Conservation (phyloP, 2,329 filamentous ascomycete genomes). For the Trichoderma breve region DNA sequence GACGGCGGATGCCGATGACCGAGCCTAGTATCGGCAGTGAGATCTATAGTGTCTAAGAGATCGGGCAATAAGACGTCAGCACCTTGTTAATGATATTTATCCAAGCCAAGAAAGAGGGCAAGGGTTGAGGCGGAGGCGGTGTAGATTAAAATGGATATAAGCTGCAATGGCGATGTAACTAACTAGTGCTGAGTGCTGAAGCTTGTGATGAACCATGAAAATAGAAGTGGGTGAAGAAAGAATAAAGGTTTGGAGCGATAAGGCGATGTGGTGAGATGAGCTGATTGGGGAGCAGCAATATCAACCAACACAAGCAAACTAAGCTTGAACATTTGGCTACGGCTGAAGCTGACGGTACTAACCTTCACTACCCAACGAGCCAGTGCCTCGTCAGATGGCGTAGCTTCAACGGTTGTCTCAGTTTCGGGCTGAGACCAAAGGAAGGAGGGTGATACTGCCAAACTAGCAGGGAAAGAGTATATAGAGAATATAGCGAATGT, state of each 20-base stretch:
- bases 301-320: not conserved
- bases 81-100: conserved; percentile 1
- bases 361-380: not conserved
- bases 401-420: not conserved
- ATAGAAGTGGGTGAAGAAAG: not conserved
- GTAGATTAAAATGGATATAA: not conserved
- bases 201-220: not conserved
- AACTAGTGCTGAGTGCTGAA: conserved; percentile 3
- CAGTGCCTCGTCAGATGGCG: not conserved
- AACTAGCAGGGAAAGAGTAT: not conserved
- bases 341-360: not conserved
- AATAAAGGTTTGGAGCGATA: not conserved
- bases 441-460: not conserved
- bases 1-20: not conserved
- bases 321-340: not conserved
- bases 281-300: not conserved
- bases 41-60: conserved; percentile 14
- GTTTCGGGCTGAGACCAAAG: not conserved
- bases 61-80: conserved; percentile 14
- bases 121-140: not conserved
- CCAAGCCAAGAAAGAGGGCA: not conserved
- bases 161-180: not conserved
- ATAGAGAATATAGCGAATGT: not conserved
- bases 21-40: conserved; percentile 1
- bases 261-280: not conserved